Conservation (phyloP, 2,329 filamentous ascomycete genomes). For the Helotiales sp. region DNA sequence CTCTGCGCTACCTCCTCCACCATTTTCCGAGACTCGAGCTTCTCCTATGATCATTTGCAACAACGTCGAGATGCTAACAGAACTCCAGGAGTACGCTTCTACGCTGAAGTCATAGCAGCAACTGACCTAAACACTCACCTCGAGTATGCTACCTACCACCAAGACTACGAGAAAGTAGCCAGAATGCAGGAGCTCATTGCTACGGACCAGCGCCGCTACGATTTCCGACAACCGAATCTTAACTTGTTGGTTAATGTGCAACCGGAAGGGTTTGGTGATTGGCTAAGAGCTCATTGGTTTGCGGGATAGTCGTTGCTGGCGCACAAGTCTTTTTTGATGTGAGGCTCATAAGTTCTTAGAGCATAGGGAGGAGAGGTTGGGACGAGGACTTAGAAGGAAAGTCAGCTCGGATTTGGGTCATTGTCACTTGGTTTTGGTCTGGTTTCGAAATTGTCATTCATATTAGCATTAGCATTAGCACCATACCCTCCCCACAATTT, state of each 20-base stretch:
- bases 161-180: slow-evolving; percentile 49
- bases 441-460: background rate
- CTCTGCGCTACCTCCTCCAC: no score
- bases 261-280: slow-evolving; percentile 53
- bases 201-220: slow-evolving; percentile 68
- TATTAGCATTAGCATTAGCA: background rate
- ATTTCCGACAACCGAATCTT: slow-evolving; percentile 60
- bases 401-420: background rate
- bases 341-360: no score
- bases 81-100: slow-evolving; percentile 16
- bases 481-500: background rate
- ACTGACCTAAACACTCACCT: slow-evolving; percentile 21
- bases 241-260: slow-evolving; percentile 52
- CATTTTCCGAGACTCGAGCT: no score
- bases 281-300: slow-evolving; percentile 52
- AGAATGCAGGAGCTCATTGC: slow-evolving; percentile 64
- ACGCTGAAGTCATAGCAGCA: slow-evolving; percentile 25
- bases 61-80: slow-evolving; percentile 4
- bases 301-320: slow-evolving; percentile 1
- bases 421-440: background rate
- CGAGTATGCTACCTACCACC: slow-evolving; percentile 27
- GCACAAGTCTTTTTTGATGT: no score
- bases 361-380: background rate
- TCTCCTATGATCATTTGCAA: background rate
- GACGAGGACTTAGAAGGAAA: background rate